Evolutionary conservation across 139 green algal genomes (phyloP), one percentile per base, ranked within the genome.

Genomic region (Nannochloris sp.): DNA sequence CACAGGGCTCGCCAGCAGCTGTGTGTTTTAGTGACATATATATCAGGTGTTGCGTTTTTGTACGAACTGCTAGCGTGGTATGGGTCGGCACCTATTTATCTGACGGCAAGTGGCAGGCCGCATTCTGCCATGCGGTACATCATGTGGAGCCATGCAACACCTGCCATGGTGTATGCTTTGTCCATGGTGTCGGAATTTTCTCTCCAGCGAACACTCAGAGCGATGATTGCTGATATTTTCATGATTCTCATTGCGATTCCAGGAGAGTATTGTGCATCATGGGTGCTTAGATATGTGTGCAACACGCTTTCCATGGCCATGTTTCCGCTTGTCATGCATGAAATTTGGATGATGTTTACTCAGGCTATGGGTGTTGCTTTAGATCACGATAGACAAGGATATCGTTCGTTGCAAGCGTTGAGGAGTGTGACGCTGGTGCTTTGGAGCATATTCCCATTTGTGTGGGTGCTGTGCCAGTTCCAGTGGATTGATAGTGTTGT

Each of bases 71-170:
- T 77, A 31, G 53, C 70, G 4, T 83, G 65, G 65, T 74, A 57
- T 49, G 51, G 12, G 37, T 43, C 1, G 4, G 49, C 29, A 3
- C 78, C 70, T 46, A 58, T 77, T 48, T 68, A 56, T 59, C 33
- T 64, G 23, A 77, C 50, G 4, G 63, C 64, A 11, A 28, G 45
- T 28, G 63, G 70, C 23, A 63, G 70, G 13, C 70, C 70, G 5
- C 49, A 55, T 31, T 77, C 64, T 4, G 44, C 45, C 6, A 55
- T 53, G 67, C 68, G 55, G 45, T 85, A 83, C 49, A 58, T 79
- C 17, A 81, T 84, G 62, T 85, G 78, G 78, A 50, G 51, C 2
- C 72, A 81, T 29, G 79, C 78, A 48, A 85, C 78, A 4, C 78
- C 78, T 13, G 61, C 70, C 63, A 85, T 85, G 72, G 37, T 83